phyloP scores from a whole-genome alignment of 495 filamentous ascomycete genomes.

The Lasiosphaeria miniovina region DNA sequence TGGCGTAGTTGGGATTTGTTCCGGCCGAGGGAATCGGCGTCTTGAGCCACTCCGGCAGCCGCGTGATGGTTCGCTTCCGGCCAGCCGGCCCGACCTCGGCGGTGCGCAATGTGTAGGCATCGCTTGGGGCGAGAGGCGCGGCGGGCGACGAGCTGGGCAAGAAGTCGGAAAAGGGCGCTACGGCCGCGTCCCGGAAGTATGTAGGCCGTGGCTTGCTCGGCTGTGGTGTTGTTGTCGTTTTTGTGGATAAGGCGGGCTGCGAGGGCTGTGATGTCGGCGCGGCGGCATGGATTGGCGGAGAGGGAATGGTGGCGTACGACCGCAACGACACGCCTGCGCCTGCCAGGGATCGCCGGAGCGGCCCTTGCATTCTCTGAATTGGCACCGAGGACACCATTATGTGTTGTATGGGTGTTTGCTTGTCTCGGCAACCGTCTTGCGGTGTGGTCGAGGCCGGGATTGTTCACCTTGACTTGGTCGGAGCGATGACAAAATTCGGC shows the following conservation, averaged over 20 bases:
- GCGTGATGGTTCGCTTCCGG: constrained; percentile 81
- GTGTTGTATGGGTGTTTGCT: not conserved
- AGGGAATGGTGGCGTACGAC: constrained; percentile 31
- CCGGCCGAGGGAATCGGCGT: constrained; percentile 82
- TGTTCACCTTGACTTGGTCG: not conserved
- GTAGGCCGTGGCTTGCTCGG: constrained; percentile 48
- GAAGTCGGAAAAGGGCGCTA: constrained; percentile 86
- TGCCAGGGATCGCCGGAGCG: constrained; percentile 30
- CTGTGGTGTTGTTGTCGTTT: constrained; percentile 13
- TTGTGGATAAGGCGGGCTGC: not conserved
- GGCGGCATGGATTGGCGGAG: constrained; percentile 4
- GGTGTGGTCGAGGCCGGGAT: not conserved
- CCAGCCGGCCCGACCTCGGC: constrained; percentile 79
- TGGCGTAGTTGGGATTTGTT: constrained; percentile 71
- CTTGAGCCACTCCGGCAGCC: constrained; percentile 92
- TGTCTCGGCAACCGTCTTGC: not conserved
- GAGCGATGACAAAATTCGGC: constrained; percentile 4
- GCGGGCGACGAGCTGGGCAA: constrained; percentile 45
- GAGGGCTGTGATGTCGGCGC: not conserved
- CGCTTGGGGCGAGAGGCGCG: constrained; percentile 46
- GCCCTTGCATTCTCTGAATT: constrained; percentile 31
- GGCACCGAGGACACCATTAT: constrained; percentile 31
- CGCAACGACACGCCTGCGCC: constrained; percentile 23
- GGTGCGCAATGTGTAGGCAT: constrained; percentile 67
- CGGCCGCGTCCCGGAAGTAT: constrained; percentile 79